phyloP scores from a whole-genome alignment of 148 eudicot species.

The Rhododendron williamsianum region DNA sequence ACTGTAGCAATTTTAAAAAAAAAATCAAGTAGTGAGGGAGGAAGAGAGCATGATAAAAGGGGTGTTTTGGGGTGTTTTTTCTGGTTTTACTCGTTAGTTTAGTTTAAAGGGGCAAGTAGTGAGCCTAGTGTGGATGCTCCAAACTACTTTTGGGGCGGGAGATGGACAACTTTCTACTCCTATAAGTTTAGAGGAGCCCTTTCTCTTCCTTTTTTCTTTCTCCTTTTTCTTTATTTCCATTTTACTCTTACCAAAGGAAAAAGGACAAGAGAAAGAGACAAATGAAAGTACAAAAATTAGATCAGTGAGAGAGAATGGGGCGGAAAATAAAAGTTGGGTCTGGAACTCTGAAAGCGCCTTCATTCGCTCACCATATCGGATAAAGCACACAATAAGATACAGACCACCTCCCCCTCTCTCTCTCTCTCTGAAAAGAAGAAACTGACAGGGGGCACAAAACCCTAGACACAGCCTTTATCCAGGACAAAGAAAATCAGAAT shows the following conservation, averaged over 20 bases:
- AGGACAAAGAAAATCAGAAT: background rate
- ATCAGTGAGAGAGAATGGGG: background rate
- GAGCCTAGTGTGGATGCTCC: too few species aligned
- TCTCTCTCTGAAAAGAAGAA: background rate
- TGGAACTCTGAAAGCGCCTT: conserved; percentile 1
- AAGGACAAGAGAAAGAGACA: background rate
- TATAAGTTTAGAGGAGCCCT: background rate
- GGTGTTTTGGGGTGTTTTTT: too few species aligned
- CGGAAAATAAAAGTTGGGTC: background rate
- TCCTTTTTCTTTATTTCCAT: background rate
- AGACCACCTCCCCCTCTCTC: background rate
- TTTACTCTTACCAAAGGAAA: background rate
- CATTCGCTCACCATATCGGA: background rate
- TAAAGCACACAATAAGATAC: background rate
- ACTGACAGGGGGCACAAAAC: background rate
- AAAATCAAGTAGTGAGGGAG: too few species aligned
- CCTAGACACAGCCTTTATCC: background rate
- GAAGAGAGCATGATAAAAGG: too few species aligned
- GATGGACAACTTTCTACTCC: too few species aligned
- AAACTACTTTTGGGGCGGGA: too few species aligned
- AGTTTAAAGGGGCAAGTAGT: too few species aligned
- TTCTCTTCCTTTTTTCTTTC: background rate
- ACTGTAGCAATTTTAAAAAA: too few species aligned
- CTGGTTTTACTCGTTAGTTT: too few species aligned
- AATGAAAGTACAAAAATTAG: conserved; percentile 2